A percentile compares a stretch with the other conserved stretches of the same genome.
Evolutionary conservation across 2,329 filamentous ascomycete genomes (phyloP).

Genomic region (Pseudonectria buxi): DNA sequence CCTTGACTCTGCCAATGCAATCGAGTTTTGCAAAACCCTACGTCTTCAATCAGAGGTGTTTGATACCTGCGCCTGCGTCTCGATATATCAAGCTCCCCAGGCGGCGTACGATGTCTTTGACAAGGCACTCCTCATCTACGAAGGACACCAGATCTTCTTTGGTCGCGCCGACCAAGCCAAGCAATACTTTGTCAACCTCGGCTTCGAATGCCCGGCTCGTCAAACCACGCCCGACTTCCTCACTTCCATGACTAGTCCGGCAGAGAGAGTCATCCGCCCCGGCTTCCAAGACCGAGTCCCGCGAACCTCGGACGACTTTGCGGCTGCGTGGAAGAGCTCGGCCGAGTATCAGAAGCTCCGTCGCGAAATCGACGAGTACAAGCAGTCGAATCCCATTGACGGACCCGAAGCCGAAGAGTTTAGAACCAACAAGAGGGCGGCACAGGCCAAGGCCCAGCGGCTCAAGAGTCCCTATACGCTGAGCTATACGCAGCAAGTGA

Average conservation of each 20-base stretch:
- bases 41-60: constrained; percentile 54
- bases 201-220: constrained; percentile 48
- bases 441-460: constrained; percentile 37
- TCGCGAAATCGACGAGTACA: constrained; percentile 46
- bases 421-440: constrained; percentile 36
- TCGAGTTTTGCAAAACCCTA: constrained; percentile 59
- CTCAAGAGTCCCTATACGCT: constrained; percentile 17
- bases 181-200: constrained; percentile 28
- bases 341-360: constrained; percentile 28
- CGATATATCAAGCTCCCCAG: constrained; percentile 56
- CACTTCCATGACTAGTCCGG: constrained; percentile 40
- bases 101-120: constrained; percentile 47
- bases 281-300: constrained; percentile 28
- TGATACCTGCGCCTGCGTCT: constrained; percentile 50
- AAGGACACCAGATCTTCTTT: constrained; percentile 56
- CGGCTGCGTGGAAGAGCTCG: constrained; percentile 24
- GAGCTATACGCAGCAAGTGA: constrained; percentile 15
- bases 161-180: constrained; percentile 16
- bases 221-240: constrained; percentile 68
- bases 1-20: constrained; percentile 57
- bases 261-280: constrained; percentile 24
- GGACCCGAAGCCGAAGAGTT: constrained; percentile 42
- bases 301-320: constrained; percentile 31
- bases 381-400: constrained; percentile 21
- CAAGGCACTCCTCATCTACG: constrained; percentile 61